phyloP scores from a whole-genome alignment of 208 protist species.

The Eutreptiella sp. region DNA sequence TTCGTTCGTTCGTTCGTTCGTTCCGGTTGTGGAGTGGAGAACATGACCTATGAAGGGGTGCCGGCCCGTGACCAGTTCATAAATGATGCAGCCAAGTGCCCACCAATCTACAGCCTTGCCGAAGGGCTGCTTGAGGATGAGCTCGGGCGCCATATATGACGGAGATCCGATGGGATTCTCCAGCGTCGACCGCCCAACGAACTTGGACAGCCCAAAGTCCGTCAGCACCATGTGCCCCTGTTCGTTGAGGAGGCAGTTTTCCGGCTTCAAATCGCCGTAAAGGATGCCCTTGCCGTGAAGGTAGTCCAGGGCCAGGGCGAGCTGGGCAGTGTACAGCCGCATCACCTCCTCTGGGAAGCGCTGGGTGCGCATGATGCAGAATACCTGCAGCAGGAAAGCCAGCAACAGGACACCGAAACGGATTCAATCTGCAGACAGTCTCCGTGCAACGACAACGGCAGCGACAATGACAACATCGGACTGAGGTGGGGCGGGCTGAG shows the following conservation, averaged over 20 bases:
- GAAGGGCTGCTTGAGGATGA: slow-evolving; percentile 66
- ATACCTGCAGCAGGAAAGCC: slow-evolving; percentile 20
- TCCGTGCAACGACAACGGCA: too few relatives aligned
- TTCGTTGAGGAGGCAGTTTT: slow-evolving; percentile 55
- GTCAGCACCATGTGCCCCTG: slow-evolving; percentile 56
- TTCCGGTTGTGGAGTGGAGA: too few relatives aligned
- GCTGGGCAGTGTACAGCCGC: slow-evolving; percentile 56
- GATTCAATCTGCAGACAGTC: too few relatives aligned
- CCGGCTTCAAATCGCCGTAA: slow-evolving; percentile 62
- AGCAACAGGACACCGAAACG: too few relatives aligned
- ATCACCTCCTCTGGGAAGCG: slow-evolving; percentile 19
- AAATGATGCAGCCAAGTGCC: slow-evolving; percentile 74
- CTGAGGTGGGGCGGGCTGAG: too few relatives aligned
- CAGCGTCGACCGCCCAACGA: too few relatives aligned
- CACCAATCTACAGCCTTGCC: slow-evolving; percentile 82
- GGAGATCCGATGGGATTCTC: background rate
- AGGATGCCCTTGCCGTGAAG: slow-evolving; percentile 56
- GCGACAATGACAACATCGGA: too few relatives aligned
- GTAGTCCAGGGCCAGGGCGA: slow-evolving; percentile 60
- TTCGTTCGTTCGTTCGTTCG: too few relatives aligned
- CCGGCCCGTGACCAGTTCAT: slow-evolving; percentile 61
- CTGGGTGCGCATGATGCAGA: background rate
- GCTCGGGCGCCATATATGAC: slow-evolving; percentile 84
- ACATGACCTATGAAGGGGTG: slow-evolving; percentile 73
- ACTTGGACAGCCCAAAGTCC: slow-evolving; percentile 59